A percentile compares a stretch with the other conserved stretches of the same genome.
Conservation (phyloP, 139 green algal species). For the Yamagishiella unicocca region DNA sequence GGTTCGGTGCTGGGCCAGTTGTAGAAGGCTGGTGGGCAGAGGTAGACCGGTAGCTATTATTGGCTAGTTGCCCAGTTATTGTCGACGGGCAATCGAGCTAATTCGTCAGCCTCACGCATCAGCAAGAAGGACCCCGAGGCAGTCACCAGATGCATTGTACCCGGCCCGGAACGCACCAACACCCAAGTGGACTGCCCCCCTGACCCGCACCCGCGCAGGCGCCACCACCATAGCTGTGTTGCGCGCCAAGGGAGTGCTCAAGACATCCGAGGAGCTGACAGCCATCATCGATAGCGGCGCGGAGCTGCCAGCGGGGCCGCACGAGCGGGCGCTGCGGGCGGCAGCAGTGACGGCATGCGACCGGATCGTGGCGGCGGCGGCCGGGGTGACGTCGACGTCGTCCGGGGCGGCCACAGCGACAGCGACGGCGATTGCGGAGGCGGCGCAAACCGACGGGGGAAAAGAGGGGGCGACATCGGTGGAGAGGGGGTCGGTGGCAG, state of each 20-base stretch:
- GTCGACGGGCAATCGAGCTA: no score
- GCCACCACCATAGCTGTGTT: conserved; percentile 50
- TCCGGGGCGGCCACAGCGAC: background rate
- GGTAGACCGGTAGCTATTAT: no score
- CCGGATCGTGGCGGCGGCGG: background rate
- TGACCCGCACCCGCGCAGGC: background rate
- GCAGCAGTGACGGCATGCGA: conserved; percentile 39
- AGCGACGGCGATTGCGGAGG: background rate
- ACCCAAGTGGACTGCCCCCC: no score
- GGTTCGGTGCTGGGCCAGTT: no score
- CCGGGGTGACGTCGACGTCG: background rate
- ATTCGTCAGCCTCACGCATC: no score
- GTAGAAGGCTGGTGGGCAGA: no score
- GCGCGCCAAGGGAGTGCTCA: no score
- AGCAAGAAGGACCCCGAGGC: no score
- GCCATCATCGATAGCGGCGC: conserved; percentile 9
- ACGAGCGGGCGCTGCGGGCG: conserved; percentile 52
- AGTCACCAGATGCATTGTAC: no score
- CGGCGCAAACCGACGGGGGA: background rate
- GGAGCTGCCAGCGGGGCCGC: conserved; percentile 51
- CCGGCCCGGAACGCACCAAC: no score
- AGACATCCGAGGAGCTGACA: conserved; percentile 33
- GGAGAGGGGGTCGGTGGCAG: background rate
- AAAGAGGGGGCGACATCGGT: background rate
- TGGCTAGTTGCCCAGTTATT: no score